Evolutionary conservation across 116 monocot genomes (phyloP).

Genomic region (Posidonia oceanica): DNA sequence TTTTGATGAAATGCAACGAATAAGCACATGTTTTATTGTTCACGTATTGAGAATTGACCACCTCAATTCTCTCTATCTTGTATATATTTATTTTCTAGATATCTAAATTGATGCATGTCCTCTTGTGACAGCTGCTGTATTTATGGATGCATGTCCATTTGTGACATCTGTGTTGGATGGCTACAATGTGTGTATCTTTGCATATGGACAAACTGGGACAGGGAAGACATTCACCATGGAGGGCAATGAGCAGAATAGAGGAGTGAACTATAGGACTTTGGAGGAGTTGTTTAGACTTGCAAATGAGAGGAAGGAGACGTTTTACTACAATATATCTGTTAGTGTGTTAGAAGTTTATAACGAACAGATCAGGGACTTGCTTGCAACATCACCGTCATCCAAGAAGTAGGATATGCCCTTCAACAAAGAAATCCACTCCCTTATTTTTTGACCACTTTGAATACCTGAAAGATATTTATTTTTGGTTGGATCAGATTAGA

Average conservation of each 20-base stretch:
- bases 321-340: conserved; percentile 58
- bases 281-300: conserved; percentile 71
- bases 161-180: conserved; percentile 83
- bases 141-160: conserved; percentile 75
- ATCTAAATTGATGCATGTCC: not conserved
- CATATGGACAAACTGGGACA: conserved; percentile 89
- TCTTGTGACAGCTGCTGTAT: conserved; percentile 58
- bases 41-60: too few species aligned
- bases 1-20: too few species aligned
- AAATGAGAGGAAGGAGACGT: conserved; percentile 49
- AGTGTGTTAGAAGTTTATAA: conserved; percentile 95
- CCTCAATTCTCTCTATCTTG: too few species aligned
- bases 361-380: conserved; percentile 79
- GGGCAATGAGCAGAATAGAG: conserved; percentile 55
- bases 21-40: too few species aligned
- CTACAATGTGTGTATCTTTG: conserved; percentile 96
- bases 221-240: conserved; percentile 97
- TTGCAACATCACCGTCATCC: conserved; percentile 64
- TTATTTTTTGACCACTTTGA: too few species aligned
- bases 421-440: not conserved
- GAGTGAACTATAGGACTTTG: conserved; percentile 84
- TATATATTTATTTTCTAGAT: not conserved
- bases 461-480: not conserved
- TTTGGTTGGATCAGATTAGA: conserved; percentile 34
- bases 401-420: conserved; percentile 37